A percentile compares a stretch with the other conserved stretches of the same genome.
phyloP scores from a whole-genome alignment of 164 flowering plant species.

The Annona squamosa region DNA sequence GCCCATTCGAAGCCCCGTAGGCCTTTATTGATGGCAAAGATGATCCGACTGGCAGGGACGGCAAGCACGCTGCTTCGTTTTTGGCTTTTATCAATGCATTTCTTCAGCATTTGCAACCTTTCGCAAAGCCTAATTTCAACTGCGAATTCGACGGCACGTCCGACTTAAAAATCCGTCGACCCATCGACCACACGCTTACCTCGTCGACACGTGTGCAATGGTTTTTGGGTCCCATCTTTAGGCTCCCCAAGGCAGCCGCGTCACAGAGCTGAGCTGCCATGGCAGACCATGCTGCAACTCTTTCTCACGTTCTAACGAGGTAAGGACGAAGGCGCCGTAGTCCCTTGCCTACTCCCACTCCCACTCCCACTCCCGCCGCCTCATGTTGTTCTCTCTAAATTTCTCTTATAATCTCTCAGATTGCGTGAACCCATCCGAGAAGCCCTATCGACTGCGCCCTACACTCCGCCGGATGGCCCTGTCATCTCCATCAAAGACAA shows the following conservation, averaged over 20 bases:
- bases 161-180: too few species aligned
- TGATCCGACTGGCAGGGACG: too few species aligned
- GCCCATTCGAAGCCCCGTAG: too few species aligned
- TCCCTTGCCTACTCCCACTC: constrained; percentile 15
- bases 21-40: too few species aligned
- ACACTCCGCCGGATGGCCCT: constrained; percentile 41
- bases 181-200: background rate
- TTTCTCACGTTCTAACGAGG: constrained; percentile 26
- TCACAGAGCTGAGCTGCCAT: background rate
- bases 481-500: constrained; percentile 44
- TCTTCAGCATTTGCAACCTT: too few species aligned
- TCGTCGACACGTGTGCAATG: background rate
- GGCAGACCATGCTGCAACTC: constrained; percentile 3
- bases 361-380: background rate
- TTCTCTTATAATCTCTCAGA: constrained; percentile 23
- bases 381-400: background rate
- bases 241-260: background rate
- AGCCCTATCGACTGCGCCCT: constrained; percentile 28
- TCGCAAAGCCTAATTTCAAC: too few species aligned
- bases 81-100: too few species aligned
- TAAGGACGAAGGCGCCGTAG: constrained; percentile 6
- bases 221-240: background rate
- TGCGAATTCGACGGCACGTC: too few species aligned
- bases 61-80: too few species aligned
- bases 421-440: constrained; percentile 40